phyloP scores from a whole-genome alignment of 139 green algal species.

The Chara braunii region DNA sequence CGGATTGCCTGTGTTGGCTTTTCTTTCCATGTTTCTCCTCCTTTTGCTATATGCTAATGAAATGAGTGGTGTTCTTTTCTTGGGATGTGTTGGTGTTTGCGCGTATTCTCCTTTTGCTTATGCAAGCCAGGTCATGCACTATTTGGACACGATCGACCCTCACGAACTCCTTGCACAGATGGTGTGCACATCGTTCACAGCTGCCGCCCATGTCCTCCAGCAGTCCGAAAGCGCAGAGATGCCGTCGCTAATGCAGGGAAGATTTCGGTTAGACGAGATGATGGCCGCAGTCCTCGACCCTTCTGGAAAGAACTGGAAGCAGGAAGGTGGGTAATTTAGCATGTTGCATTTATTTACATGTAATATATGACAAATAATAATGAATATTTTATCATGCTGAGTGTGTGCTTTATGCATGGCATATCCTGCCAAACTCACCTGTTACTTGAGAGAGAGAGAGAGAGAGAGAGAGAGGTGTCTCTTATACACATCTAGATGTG shows the following conservation, averaged over 20 bases:
- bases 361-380: no score
- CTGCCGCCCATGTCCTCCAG: slow-evolving; percentile 5
- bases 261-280: not conserved
- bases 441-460: no score
- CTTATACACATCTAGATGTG: not conserved
- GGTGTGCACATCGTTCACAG: slow-evolving; percentile 14
- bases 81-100: not conserved
- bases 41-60: not conserved
- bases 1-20: no score
- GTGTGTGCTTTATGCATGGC: no score
- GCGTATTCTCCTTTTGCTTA: slow-evolving; percentile 1
- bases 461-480: no score
- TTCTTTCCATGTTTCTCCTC: no score
- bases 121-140: slow-evolving; percentile 33
- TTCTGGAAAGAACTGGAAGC: no score
- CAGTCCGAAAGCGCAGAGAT: not conserved
- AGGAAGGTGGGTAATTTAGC: no score
- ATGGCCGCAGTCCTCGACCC: no score
- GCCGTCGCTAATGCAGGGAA: not conserved
- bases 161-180: slow-evolving; percentile 34
- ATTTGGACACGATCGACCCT: slow-evolving; percentile 31
- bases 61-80: not conserved
- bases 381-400: no score
- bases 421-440: no score
- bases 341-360: no score